Evolutionary conservation across 2,329 filamentous ascomycete species (phyloP).

Genomic region (Aspergillus intermedius): DNA sequence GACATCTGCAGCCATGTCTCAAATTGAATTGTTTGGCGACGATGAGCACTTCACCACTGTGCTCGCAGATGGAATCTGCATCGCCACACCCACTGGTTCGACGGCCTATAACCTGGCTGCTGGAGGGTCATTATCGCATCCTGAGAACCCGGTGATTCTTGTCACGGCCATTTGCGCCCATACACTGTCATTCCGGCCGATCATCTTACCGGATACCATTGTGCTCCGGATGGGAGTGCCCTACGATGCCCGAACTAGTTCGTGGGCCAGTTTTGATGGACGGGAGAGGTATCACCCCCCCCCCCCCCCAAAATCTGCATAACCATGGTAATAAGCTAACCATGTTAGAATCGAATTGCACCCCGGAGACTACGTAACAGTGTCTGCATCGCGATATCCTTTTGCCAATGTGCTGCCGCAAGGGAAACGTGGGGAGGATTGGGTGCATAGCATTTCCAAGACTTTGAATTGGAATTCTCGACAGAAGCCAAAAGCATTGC

Average conservation of each 20-base stretch:
- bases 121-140: slow-evolving; percentile 90
- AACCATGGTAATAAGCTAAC: neutral
- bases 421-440: slow-evolving; percentile 41
- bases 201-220: slow-evolving; percentile 92
- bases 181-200: slow-evolving; percentile 90
- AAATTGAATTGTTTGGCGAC: slow-evolving; percentile 86
- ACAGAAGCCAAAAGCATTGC: slow-evolving; percentile 39
- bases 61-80: slow-evolving; percentile 85
- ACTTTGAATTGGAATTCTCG: slow-evolving; percentile 48
- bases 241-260: slow-evolving; percentile 79
- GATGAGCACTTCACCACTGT: slow-evolving; percentile 93
- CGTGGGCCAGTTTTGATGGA: slow-evolving; percentile 98
- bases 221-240: slow-evolving; percentile 91
- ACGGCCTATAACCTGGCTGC: slow-evolving; percentile 95
- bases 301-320: too few relatives aligned
- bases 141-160: slow-evolving; percentile 92
- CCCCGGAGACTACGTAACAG: slow-evolving; percentile 47
- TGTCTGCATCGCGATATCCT: slow-evolving; percentile 47
- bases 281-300: slow-evolving; percentile 58
- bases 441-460: slow-evolving; percentile 46
- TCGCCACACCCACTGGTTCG: slow-evolving; percentile 88
- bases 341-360: slow-evolving; percentile 38
- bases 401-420: slow-evolving; percentile 46
- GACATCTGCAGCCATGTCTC: slow-evolving; percentile 66
- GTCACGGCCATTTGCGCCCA: slow-evolving; percentile 92